phyloP scores from a whole-genome alignment of 2,329 filamentous ascomycete species.

The Nemania abortiva region DNA sequence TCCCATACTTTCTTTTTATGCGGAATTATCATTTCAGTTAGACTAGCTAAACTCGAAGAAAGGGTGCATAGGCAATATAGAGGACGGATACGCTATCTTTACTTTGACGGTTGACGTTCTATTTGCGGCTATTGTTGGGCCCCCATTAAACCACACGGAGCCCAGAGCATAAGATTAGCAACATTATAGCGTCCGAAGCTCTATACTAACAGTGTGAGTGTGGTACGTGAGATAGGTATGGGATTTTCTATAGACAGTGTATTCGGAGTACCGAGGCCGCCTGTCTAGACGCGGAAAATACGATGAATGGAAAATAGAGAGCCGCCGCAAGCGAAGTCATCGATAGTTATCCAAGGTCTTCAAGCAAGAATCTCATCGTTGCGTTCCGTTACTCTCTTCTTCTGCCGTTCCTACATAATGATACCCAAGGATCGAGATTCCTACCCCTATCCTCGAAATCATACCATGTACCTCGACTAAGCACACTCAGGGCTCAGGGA shows the following conservation, averaged over 20 bases:
- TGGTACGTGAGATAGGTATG: not conserved
- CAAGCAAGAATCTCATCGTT: not conserved
- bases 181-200: not conserved
- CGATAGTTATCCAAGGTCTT: not conserved
- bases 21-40: not conserved
- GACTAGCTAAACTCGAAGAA: not conserved
- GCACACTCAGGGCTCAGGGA: too few species aligned
- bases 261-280: not conserved
- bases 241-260: not conserved
- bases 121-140: not conserved
- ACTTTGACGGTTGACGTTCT: not conserved
- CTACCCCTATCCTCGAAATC: too few species aligned
- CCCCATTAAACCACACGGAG: not conserved
- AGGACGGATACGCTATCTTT: not conserved
- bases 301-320: not conserved
- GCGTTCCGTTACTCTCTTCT: not conserved
- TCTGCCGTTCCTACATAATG: not conserved
- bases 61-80: not conserved
- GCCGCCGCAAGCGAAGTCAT: not conserved
- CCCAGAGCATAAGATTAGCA: not conserved
- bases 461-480: too few species aligned
- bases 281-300: not conserved
- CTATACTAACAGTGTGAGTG: not conserved
- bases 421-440: too few species aligned
- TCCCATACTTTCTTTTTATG: not conserved